These are phyloP conservation scores for Plasmopara halstedii DNA, from an alignment of 352 stramenopile species.

Conservation along the genomic window DNA sequence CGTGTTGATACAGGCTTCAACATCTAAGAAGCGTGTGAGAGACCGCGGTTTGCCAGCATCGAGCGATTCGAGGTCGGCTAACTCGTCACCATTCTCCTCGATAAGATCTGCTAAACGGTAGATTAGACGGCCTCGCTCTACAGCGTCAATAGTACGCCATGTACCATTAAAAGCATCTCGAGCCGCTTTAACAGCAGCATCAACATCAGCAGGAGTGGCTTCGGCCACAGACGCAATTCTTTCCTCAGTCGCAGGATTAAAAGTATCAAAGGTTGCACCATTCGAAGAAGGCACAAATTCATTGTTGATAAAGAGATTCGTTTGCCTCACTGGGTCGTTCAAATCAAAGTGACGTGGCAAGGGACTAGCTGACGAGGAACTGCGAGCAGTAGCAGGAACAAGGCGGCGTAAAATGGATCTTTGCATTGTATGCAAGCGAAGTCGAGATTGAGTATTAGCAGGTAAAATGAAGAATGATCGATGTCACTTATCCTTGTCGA, in stretches of 20 bases:
- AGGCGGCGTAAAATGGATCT: no score
- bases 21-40: constrained; percentile 59
- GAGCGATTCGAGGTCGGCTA: constrained; percentile 56
- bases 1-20: constrained; percentile 60
- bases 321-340: no score
- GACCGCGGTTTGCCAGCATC: constrained; percentile 57
- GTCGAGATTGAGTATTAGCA: no score
- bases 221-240: constrained; percentile 46
- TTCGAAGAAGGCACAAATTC: constrained; percentile 38
- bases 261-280: constrained; percentile 17
- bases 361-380: no score
- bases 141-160: constrained; percentile 39
- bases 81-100: constrained; percentile 13
- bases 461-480: no score
- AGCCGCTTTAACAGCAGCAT: constrained; percentile 41
- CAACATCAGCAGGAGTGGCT: constrained; percentile 34
- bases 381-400: no score
- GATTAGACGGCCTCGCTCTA: constrained; percentile 24
- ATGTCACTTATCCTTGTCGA: no score
- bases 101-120: constrained; percentile 15
- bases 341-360: no score
- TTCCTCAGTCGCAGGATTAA: constrained; percentile 49
- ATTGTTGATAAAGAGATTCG: constrained; percentile 59
- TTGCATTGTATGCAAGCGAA: no score
- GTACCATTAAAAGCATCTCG: constrained; percentile 32